phyloP scores from a whole-genome alignment of 305 asterid species.

The Nicotiana rustica region DNA sequence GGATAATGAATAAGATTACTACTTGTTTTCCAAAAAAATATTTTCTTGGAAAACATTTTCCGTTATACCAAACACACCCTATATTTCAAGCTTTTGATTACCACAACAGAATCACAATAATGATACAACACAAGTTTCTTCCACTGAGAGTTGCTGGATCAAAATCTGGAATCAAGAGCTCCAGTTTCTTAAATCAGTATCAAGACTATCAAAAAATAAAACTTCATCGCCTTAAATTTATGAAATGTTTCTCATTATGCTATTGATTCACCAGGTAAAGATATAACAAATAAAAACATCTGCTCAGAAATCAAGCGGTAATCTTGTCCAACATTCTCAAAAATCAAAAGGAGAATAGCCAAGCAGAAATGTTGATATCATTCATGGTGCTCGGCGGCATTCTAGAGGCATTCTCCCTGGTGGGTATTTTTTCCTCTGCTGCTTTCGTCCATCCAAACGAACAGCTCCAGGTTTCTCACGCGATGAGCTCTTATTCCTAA shows the following conservation, averaged over 20 bases:
- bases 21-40: no score
- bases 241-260: neutral
- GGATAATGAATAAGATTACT: no score
- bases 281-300: neutral
- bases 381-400: neutral
- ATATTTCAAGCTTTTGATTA: no score
- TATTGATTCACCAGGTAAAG: neutral
- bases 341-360: neutral
- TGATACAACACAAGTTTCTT: neutral
- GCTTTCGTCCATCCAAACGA: slow-evolving; percentile 46
- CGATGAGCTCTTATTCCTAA: slow-evolving; percentile 42
- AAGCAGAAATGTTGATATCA: slow-evolving; percentile 7
- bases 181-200: neutral
- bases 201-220: neutral
- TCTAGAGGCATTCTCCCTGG: neutral
- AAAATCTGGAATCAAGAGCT: neutral
- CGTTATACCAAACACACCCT: no score
- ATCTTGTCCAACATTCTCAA: neutral
- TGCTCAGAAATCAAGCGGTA: neutral
- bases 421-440: slow-evolving; percentile 37
- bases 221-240: neutral
- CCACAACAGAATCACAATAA: no score
- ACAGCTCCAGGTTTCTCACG: slow-evolving; percentile 35
- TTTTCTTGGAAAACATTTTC: no score
- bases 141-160: neutral